Base-by-base conservation (phyloP, 345 rosid genomes). In the Psidium friedrichsthalianum region DNA sequence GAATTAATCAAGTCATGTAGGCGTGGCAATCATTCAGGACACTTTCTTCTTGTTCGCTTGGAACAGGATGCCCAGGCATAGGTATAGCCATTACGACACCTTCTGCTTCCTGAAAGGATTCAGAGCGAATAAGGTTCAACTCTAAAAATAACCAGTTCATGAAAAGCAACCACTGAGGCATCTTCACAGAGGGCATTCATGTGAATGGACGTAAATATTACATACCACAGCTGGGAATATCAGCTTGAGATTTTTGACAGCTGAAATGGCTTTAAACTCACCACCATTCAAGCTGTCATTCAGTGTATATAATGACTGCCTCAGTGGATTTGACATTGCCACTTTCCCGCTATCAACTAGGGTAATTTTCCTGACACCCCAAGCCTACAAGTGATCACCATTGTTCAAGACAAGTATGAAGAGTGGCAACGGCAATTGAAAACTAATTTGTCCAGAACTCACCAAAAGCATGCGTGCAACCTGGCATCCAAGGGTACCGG, bases 391-490 rank as follows among this genome's bases (percentile, higher is more conserved):
- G 74, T 51, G 80, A 58, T 52, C 55, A 74, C 21, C 5, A 29
- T 56, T 8, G 40, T 36, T 56, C 57, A 9, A 69, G 80, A 69
- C 80, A 69, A 69, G 80, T 69, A 36, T 36, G 24, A 36, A 36
- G 25, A 69, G 47, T 69, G 80, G 80, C 87, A 83, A 86, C 29
- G 12, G 76, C n/a, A 83, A 8, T 88, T 21, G 53, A 83, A 9
- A 56, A 5, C 11, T 42, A 78, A 42, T 59, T 27, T 53, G 82
- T 25, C 57, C 24, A 83, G 86, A 53, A 88, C 94, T 44, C 89
- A 96, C 99, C 98, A 95, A 90, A 83, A 97, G 98, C 92, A 93
- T 95, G 64, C 99, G 98, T 52, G 98, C 96, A 87, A 96, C 99
- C 90, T 97, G 96, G 89, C 99, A 97, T 59, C 99, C 99, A 83